Percentiles rank a stretch among this genome's conserved stretches.
Evolutionary conservation across 495 filamentous ascomycete species (phyloP).

Genomic region (Aspergillus biplanus): DNA sequence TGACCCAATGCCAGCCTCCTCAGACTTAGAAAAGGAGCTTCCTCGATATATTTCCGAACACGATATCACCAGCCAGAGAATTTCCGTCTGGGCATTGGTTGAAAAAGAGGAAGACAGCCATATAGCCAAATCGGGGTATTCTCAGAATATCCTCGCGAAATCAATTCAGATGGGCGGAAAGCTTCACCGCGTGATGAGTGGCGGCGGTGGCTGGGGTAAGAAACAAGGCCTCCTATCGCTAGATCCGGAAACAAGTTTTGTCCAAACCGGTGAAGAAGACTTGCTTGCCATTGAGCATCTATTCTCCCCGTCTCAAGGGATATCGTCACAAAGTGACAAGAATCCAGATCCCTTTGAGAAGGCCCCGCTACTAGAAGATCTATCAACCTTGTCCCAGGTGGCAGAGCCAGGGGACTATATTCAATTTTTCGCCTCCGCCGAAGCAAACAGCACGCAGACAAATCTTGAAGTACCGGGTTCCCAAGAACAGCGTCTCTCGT

Average conservation of each 20-base stretch:
- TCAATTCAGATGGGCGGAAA: conserved; percentile 50
- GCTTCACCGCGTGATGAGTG: conserved; percentile 74
- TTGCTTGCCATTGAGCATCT: conserved; percentile 27
- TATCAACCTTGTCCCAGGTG: conserved; percentile 48
- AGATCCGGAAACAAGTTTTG: conserved; percentile 65
- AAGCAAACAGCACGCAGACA: conserved; percentile 18
- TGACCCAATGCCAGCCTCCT: conserved; percentile 66
- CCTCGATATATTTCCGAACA: conserved; percentile 58
- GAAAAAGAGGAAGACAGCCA: conserved; percentile 30
- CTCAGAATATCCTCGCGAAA: conserved; percentile 28
- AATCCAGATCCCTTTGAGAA: conserved; percentile 24
- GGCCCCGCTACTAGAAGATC: conserved; percentile 34
- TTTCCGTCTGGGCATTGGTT: conserved; percentile 80
- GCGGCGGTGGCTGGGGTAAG: conserved; percentile 88
- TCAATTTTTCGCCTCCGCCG: conserved; percentile 51
- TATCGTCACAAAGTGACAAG: too few species aligned
- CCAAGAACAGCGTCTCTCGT: conserved; percentile 25
- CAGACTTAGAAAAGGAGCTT: conserved; percentile 72
- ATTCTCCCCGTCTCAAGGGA: conserved; percentile 21
- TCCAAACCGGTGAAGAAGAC: conserved; percentile 17
- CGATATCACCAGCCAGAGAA: conserved; percentile 47
- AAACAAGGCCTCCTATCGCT: conserved; percentile 84
- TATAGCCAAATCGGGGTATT: conserved; percentile 22
- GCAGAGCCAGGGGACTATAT: conserved; percentile 52
- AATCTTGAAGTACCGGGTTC: background rate